These are phyloP conservation scores for Calvatia gigantea DNA, from an alignment of 768 basidiomycete genomes.

Conservation along the genomic window DNA sequence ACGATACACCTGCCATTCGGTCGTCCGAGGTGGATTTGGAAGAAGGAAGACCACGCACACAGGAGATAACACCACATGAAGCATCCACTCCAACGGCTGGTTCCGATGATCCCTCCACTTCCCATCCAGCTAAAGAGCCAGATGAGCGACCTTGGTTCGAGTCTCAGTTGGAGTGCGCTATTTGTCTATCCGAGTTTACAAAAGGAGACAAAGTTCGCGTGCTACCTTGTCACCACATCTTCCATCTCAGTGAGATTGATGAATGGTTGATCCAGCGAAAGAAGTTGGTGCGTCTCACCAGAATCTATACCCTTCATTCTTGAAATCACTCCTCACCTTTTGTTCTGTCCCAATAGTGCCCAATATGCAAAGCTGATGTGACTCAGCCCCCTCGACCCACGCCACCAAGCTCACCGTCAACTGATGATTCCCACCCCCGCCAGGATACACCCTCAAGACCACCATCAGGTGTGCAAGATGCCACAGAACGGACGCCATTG, in stretches of 20 bases:
- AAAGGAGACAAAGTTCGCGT: slow-evolving; percentile 90
- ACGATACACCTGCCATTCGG: slow-evolving; percentile 19
- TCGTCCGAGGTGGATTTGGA: slow-evolving; percentile 37
- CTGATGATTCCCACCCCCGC: slow-evolving; percentile 20
- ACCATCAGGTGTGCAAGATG: slow-evolving; percentile 3
- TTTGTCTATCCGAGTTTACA: slow-evolving; percentile 84
- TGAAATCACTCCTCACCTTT: slow-evolving; percentile 7
- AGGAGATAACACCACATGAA: slow-evolving; percentile 16
- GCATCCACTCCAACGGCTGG: slow-evolving; percentile 14
- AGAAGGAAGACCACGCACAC: slow-evolving; percentile 24
- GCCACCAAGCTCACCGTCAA: slow-evolving; percentile 11
- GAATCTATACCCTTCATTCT: slow-evolving; percentile 2
- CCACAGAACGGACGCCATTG: slow-evolving; percentile 37
- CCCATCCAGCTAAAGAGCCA: slow-evolving; percentile 25
- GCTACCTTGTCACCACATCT: slow-evolving; percentile 92
- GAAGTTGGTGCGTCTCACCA: slow-evolving; percentile 67
- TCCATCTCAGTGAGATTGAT: slow-evolving; percentile 89
- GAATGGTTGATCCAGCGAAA: slow-evolving; percentile 90
- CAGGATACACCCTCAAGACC: slow-evolving; percentile 5
- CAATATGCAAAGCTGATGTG: slow-evolving; percentile 90
- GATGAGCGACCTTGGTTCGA: slow-evolving; percentile 71
- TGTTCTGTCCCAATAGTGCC: slow-evolving; percentile 62
- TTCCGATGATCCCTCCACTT: slow-evolving; percentile 35
- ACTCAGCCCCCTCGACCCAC: slow-evolving; percentile 50
- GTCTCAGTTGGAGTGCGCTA: slow-evolving; percentile 83